These are phyloP conservation scores for Canavalia ensiformis DNA, from an alignment of 306 rosid genomes.

Conservation along the genomic window DNA sequence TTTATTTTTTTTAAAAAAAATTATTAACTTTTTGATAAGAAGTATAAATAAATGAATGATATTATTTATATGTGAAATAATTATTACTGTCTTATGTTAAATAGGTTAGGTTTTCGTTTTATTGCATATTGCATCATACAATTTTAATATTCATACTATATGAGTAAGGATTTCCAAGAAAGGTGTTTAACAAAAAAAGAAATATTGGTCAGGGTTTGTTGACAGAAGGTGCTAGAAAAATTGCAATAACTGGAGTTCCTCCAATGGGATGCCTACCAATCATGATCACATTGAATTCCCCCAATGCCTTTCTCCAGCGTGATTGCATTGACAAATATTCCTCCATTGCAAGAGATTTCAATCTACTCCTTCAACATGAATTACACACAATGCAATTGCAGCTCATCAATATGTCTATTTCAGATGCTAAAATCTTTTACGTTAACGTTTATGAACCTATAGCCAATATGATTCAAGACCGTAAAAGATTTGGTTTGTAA, in stretches of 20 bases:
- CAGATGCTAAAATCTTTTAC: slow-evolving; percentile 54
- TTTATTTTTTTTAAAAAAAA: no score
- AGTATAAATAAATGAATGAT: no score
- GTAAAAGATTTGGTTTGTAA: slow-evolving; percentile 55
- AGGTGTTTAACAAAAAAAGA: neutral
- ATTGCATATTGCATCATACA: neutral
- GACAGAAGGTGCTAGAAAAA: slow-evolving; percentile 70
- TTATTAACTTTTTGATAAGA: no score
- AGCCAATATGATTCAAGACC: slow-evolving; percentile 56
- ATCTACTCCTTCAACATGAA: slow-evolving; percentile 65
- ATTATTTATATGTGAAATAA: no score
- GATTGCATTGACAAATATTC: slow-evolving; percentile 62
- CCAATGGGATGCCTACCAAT: slow-evolving; percentile 81
- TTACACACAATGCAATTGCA: slow-evolving; percentile 57
- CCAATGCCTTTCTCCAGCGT: slow-evolving; percentile 40
- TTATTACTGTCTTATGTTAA: no score
- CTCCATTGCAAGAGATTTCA: slow-evolving; percentile 61
- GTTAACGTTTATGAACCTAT: slow-evolving; percentile 65
- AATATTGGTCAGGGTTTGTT: slow-evolving; percentile 53
- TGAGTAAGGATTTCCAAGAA: neutral
- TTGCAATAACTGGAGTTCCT: slow-evolving; percentile 68
- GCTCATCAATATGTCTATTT: slow-evolving; percentile 21
- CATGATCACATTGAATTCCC: slow-evolving; percentile 58
- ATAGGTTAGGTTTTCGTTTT: no score
- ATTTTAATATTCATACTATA: neutral